Conservation (phyloP, 345 rosid genomes). For the Carallia brachiata region DNA sequence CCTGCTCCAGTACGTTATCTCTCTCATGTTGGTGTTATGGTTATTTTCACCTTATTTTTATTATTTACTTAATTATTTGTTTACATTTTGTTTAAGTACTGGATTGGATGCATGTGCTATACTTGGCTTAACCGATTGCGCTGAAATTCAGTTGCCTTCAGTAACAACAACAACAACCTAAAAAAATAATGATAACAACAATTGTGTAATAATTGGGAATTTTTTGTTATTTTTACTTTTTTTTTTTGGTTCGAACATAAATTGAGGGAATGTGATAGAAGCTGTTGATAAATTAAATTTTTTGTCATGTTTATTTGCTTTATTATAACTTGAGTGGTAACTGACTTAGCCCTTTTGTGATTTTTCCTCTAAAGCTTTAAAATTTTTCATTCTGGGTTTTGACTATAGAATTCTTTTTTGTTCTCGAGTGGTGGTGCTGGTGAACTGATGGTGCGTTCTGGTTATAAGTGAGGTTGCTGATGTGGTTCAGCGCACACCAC, state of each 20-base stretch:
- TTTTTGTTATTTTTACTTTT: not conserved
- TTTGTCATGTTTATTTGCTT: not conserved
- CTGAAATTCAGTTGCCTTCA: not conserved
- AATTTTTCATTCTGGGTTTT: not conserved
- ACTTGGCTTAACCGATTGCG: not conserved
- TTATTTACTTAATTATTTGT: not conserved
- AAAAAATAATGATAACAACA: no score
- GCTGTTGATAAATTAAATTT: not conserved
- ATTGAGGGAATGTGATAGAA: not conserved
- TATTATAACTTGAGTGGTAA: not conserved
- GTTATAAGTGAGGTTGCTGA: conserved; percentile 21
- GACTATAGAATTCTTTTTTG: no score
- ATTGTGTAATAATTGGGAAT: not conserved
- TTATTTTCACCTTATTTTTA: not conserved
- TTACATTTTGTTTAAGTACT: not conserved
- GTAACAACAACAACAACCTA: no score
- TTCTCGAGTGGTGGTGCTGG: no score
- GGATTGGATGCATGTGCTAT: not conserved
- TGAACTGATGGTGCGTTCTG: no score
- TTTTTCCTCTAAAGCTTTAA: not conserved
- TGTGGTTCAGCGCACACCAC: conserved; percentile 83
- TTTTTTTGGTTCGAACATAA: not conserved
- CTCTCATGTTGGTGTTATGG: not conserved
- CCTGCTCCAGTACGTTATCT: not conserved
- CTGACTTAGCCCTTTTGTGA: not conserved